Base-by-base conservation (phyloP, 108 stramenopile genomes). In the Nitzschia sp. region DNA sequence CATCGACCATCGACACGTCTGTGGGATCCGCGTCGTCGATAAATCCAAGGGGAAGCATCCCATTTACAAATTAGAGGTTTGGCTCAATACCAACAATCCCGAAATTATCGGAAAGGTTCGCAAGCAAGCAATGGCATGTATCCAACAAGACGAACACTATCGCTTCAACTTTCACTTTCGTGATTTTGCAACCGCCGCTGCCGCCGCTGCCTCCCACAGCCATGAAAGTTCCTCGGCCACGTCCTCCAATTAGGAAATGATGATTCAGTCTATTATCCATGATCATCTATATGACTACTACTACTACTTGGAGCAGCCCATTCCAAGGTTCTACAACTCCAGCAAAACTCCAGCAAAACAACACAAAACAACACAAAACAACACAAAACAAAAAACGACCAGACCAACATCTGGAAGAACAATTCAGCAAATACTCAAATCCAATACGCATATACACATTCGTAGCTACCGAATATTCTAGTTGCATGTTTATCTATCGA, bases 21-120 rank as follows among this genome's bases (percentile, higher is more conserved):
- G 83, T 75, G 96, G 93, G 15, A 85, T 78, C n/a, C 87, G 96
- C 26, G 81, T 96, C 19, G 86, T 95, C 2, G 91, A 96, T 71
- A 95, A 95, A 73, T 79, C 84, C 28, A 78, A 80, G 68, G 72
- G 75, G 31, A 64, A 64, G 31, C 80, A 78, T 64, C 84, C 89
- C 11, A 79, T 88, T 53, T 94, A 72, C 66, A 81, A 85, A 46
- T 66, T 94, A 52, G 93, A 94, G 72, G 47, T 94, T 23, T 94
- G 93, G 93, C 61, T 94, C 29, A 82, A 80, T 56, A 88, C 86
- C 0, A 75, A 78, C 31, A 85, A 91, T 69, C 60, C 64, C 17
- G 54, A 26, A 26, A 56, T 77, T 17, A 73, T 58, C 52, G 83
- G 48, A 11, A 32, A 31, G 22, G 44, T 64, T 32, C 46, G 63